Base-by-base conservation (phyloP, 177 flowering plant species). In the Vitis hybrid region DNA sequence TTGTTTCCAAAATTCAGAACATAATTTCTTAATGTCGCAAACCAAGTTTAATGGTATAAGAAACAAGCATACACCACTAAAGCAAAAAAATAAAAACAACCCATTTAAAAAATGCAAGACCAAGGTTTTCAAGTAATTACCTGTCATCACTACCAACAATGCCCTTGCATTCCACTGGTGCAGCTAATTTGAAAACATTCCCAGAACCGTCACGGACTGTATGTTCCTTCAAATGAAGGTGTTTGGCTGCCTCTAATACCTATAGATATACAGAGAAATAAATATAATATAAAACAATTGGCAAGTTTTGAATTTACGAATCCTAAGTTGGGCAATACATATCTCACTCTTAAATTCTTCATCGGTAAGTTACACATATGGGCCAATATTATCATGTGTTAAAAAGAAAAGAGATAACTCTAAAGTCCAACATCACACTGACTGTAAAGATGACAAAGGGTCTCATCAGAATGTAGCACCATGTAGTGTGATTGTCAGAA, bases 141-240 rank as follows among this genome's bases (percentile, higher is more conserved):
- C 98, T 88, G 84, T 93, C 98, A 85, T 96, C 99, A 84, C 97
- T 89, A 13, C 99, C 99, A 72, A 96, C 91, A 77, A 96, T 96
- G 62, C 99, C 98, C 88, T 94, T 96, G 90, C 97, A 94, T 81
- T 96, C 98, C 58, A 96, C 99, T 50, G 98, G 97, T 14, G 97
- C 99, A 78, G 99, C 99, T 72, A 96, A 79, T 73, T 83, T 91
- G 74, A 87, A 82, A 52, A 68, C 84, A 81, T 85, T 86, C 48
- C 94, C 98, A 79, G 90, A 84, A 72, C 85, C 97, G 83, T 96
- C 99, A 64, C 81, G 63, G 18, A 96, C 97, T 6, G 79, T 63
- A 70, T 96, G 99, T 65, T 96, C 99, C 76, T 96, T 96, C 76
- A 93, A 55, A 79, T 93, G 98, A 72, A 96, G 94, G 53, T 79